phyloP scores from a whole-genome alignment of 805 yeast species.

The Kregervanrija fluxuum region DNA sequence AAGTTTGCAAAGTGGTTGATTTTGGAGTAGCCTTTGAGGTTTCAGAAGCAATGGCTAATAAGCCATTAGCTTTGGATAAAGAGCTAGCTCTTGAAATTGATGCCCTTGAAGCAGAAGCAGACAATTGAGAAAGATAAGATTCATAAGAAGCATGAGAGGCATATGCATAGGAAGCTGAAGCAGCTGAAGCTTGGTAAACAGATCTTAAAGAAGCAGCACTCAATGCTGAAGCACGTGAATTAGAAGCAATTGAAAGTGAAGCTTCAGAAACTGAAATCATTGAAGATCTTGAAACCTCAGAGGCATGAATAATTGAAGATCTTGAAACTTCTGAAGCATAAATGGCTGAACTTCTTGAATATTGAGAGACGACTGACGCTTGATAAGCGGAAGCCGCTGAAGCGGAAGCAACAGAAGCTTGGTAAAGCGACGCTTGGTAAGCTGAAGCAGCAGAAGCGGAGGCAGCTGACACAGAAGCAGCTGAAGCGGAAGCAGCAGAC shows the following conservation, averaged over 20 bases:
- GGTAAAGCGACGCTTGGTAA: conserved; percentile 12
- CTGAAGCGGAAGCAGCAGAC: conserved; percentile 14
- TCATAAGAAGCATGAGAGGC: conserved; percentile 2
- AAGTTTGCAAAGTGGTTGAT: conserved; percentile 4
- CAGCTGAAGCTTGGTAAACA: background rate
- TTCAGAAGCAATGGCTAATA: conserved; percentile 36
- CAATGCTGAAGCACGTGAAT: conserved; percentile 16
- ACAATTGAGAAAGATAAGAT: background rate
- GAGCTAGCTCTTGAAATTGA: conserved; percentile 9
- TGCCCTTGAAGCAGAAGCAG: background rate
- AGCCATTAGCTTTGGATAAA: conserved; percentile 30
- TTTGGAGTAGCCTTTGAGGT: conserved; percentile 10
- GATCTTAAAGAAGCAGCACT: background rate
- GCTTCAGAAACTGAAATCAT: conserved; percentile 13
- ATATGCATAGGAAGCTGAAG: conserved; percentile 1
- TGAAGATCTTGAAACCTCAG: conserved; percentile 14
- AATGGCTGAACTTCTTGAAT: conserved; percentile 18
- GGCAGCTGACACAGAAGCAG: conserved; percentile 13
- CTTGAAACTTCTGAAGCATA: conserved; percentile 8
- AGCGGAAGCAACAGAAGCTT: conserved; percentile 6
- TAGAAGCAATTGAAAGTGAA: conserved; percentile 13
- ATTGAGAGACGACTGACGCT: conserved; percentile 9
- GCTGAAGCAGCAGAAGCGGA: conserved; percentile 10
- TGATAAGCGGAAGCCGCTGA: conserved; percentile 15
- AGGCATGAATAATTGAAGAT: conserved; percentile 20